Base-by-base conservation (phyloP, 2,329 filamentous ascomycete species). In the Neofusicoccum cordaticola region DNA sequence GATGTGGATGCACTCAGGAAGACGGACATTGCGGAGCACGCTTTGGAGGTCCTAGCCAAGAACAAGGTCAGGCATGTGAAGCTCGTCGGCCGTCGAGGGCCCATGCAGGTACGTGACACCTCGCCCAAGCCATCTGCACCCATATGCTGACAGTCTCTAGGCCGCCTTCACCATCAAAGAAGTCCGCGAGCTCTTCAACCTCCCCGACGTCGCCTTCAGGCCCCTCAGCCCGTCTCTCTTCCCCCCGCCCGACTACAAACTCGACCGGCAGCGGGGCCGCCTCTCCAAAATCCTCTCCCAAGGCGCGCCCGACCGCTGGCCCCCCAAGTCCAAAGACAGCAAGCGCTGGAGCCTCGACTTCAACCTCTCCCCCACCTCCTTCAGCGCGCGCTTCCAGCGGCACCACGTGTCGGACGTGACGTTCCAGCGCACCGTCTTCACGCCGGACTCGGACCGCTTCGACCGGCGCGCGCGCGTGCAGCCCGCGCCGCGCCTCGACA, bases 91-190 rank as follows among this genome's bases (percentile, higher is more conserved):
- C 85, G 95, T 70, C 86, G 95, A 73, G 95, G 95, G 0, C 93
- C 93, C 1, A 85, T 96, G 83, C 93, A 97, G 83, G 90, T 89
- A 79, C 67, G 82, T 71, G 22, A 5, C 11, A n/a, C n/a, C 34
- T 22, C 22, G 7, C 12, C 47, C 42, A 41, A 1, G 56, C n/a
- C n/a, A 37, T 13, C 44, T 48, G 8, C 15, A 42, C 31, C 15
- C 19, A n/a, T 5, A 31, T 19, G 17, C 48, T 35, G n/a, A 51
- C 27, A 27, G 3, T 12, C 62, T 72, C n/a, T 71, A 94, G 88
- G 94, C 92, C 27, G 88, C 95, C 0, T 98, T 97, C 71, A 97
- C 94, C 0, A 96, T 97, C 75, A 98, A 97, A 77, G 95, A 99
- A 80, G 81, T 92, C 15, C 88, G 95, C 41, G 95, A 99, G 77